phyloP scores from a whole-genome alignment of 192 early-diverging fungal species.

The Gonapodya sp. region DNA sequence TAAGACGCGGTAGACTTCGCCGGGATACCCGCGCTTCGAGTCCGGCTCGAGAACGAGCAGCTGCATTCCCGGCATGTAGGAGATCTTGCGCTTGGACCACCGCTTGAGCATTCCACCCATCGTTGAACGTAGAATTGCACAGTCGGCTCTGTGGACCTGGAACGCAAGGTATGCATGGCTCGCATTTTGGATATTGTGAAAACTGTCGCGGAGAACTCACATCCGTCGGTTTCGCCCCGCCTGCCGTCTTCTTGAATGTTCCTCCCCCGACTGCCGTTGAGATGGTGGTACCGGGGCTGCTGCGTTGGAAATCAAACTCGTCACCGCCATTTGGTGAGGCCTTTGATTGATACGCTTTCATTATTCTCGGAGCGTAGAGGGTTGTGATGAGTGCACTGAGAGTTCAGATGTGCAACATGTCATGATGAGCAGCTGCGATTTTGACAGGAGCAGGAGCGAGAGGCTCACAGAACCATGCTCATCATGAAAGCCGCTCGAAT shows the following conservation, averaged over 20 bases:
- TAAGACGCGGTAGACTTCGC: neutral
- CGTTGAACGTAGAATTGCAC: neutral
- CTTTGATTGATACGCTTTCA: neutral
- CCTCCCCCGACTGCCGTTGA: neutral
- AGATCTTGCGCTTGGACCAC: slow-evolving; percentile 1
- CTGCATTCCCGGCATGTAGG: neutral
- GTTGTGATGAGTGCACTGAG: neutral
- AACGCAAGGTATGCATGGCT: neutral
- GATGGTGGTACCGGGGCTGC: neutral
- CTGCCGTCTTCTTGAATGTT: neutral
- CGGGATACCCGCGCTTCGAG: neutral
- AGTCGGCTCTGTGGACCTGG: slow-evolving; percentile 3
- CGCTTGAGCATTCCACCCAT: slow-evolving; percentile 1
- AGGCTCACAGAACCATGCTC: neutral
- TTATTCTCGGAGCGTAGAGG: slow-evolving; percentile 1
- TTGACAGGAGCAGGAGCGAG: neutral
- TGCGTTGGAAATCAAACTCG: neutral
- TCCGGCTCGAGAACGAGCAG: neutral
- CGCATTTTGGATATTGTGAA: neutral
- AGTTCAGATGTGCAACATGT: too few relatives aligned
- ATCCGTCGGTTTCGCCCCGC: neutral
- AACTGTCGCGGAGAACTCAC: neutral
- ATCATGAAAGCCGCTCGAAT: neutral
- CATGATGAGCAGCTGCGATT: neutral
- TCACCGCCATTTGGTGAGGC: slow-evolving; percentile 1